Percentiles rank a stretch among this genome's conserved stretches.
These are phyloP conservation scores for Aspergillus pseudoterreus DNA, from an alignment of 2,329 filamentous ascomycete genomes.

Conservation along the genomic window DNA sequence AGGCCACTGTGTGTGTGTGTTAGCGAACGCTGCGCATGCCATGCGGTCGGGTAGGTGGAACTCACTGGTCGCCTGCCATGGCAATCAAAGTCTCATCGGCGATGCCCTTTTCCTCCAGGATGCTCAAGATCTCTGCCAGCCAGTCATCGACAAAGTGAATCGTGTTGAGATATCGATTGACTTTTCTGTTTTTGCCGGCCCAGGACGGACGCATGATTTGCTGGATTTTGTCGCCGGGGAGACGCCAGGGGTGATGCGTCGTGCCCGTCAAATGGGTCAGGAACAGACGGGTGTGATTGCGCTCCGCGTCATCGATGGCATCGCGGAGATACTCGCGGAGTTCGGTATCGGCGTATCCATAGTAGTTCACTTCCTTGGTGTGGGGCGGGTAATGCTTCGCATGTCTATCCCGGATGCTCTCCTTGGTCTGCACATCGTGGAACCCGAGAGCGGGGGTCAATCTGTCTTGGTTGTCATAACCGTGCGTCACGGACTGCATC, in stretches of 20 bases:
- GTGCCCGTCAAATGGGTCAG: conserved; percentile 32
- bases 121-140: conserved; percentile 27
- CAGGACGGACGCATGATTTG: conserved; percentile 18
- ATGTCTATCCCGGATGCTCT: conserved; percentile 19
- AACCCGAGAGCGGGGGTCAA: conserved; percentile 27
- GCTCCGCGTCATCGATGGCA: conserved; percentile 28
- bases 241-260: conserved; percentile 31
- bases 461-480: conserved; percentile 28
- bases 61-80: conserved; percentile 34
- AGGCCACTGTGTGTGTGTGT: conserved; percentile 20
- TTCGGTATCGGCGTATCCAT: conserved; percentile 30
- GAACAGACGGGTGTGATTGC: conserved; percentile 29
- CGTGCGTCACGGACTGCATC: conserved; percentile 32
- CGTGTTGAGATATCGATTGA: conserved; percentile 30
- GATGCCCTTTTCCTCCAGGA: conserved; percentile 28
- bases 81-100: conserved; percentile 31
- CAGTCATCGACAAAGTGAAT: conserved; percentile 30
- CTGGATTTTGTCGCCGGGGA: conserved; percentile 24
- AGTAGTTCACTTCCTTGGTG: conserved; percentile 28
- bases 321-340: conserved; percentile 31
- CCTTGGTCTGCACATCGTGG: conserved; percentile 24
- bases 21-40: neutral
- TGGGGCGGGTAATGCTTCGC: conserved; percentile 26
- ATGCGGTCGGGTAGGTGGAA: neutral
- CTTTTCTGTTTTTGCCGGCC: conserved; percentile 17